A percentile compares a stretch with the other conserved stretches of the same genome.
These are phyloP conservation scores for Didymellaceae sp. DNA, from an alignment of 2,329 filamentous ascomycete genomes.

Conservation along the genomic window DNA sequence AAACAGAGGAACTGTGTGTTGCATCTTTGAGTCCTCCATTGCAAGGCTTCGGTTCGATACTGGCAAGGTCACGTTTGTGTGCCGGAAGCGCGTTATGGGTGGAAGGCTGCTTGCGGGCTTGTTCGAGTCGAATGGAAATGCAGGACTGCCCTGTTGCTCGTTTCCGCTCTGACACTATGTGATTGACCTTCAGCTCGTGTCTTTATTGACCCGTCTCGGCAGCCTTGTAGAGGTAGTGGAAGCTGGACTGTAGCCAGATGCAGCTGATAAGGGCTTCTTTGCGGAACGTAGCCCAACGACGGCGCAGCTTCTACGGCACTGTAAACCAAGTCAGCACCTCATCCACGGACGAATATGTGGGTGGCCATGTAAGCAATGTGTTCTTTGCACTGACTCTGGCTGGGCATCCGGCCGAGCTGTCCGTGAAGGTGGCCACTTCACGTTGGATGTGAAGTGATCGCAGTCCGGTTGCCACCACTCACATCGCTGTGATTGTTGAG, in stretches of 20 bases:
- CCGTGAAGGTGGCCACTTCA: background rate
- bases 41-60: background rate
- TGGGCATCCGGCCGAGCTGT: background rate
- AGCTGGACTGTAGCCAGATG: background rate
- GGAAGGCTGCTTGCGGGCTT: background rate
- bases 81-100: slow-evolving; percentile 2
- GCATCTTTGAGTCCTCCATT: background rate
- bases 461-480: background rate
- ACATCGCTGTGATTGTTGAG: background rate
- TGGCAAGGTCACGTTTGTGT: background rate
- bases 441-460: background rate
- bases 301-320: slow-evolving; percentile 3
- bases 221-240: background rate
- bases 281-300: background rate
- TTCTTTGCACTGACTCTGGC: background rate
- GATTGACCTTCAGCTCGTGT: too few relatives aligned
- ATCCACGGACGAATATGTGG: slow-evolving; percentile 1
- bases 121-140: slow-evolving; percentile 19
- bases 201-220: background rate
- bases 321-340: background rate
- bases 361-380: slow-evolving; percentile 1
- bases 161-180: slow-evolving; percentile 3
- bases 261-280: background rate
- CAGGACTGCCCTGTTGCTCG: slow-evolving; percentile 24
- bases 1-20: background rate